A percentile compares a stretch with the other conserved stretches of the same genome.
Conservation (phyloP, 352 stramenopile genomes). For the Pythium utonaiense region DNA sequence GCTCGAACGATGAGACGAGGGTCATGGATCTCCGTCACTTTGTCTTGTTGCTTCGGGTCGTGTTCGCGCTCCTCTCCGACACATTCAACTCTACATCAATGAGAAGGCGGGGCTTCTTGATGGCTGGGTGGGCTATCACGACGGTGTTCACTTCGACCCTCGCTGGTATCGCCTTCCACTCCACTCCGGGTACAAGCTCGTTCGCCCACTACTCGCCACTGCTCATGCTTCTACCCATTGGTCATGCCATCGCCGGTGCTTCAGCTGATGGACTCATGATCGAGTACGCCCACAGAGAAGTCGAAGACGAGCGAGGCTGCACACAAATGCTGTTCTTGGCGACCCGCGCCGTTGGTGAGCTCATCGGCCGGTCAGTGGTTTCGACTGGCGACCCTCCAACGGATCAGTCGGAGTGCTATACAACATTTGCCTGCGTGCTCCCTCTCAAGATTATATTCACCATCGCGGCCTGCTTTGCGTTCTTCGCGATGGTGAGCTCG, state of each 20-base stretch:
- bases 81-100: neutral
- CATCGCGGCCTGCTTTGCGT: neutral
- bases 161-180: neutral
- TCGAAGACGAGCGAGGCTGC: conserved; percentile 11
- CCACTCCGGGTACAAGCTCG: neutral
- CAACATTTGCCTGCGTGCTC: conserved; percentile 5
- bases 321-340: conserved; percentile 17
- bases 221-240: conserved; percentile 2
- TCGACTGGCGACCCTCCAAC: conserved; percentile 1
- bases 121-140: conserved; percentile 4
- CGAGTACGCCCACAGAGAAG: conserved; percentile 26
- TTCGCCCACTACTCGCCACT: neutral
- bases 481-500: conserved; percentile 1
- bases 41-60: neutral
- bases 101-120: conserved; percentile 4
- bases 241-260: conserved; percentile 7
- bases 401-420: neutral
- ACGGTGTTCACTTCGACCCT: neutral
- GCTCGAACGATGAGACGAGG: neutral
- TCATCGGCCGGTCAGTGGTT: conserved; percentile 1
- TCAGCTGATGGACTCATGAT: conserved; percentile 24
- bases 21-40: neutral
- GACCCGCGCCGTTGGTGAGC: conserved; percentile 13
- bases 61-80: conserved; percentile 6
- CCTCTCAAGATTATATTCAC: conserved; percentile 4